Evolutionary conservation across 805 yeast genomes (phyloP).

Genomic region (Wickerhamomyces hampshirensis): DNA sequence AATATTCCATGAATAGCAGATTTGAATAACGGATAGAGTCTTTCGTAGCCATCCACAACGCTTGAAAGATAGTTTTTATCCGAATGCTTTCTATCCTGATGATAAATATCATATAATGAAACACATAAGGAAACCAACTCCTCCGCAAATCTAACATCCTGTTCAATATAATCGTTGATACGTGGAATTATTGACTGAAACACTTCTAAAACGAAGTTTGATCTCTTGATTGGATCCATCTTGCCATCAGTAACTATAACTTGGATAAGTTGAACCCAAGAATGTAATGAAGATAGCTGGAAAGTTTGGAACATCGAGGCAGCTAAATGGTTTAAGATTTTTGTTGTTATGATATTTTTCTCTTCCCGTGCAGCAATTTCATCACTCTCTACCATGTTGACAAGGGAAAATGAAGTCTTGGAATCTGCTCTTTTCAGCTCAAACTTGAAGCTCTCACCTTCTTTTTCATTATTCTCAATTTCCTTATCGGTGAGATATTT

Average conservation of each 20-base stretch:
- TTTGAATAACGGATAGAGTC: constrained; percentile 65
- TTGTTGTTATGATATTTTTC: constrained; percentile 24
- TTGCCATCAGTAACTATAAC: constrained; percentile 62
- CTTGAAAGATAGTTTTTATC: constrained; percentile 28
- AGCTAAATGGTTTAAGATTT: constrained; percentile 42
- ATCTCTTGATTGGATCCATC: constrained; percentile 39
- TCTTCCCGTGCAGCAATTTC: constrained; percentile 21
- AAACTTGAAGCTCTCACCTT: constrained; percentile 11
- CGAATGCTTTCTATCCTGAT: constrained; percentile 35
- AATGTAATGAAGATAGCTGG: constrained; percentile 61
- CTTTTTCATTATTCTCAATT: constrained; percentile 14
- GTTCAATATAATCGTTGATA: constrained; percentile 67
- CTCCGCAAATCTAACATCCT: constrained; percentile 62
- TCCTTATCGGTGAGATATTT: constrained; percentile 16
- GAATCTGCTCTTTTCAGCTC: constrained; percentile 16
- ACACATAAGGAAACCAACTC: constrained; percentile 76
- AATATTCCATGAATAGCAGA: constrained; percentile 71
- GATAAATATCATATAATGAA: constrained; percentile 59
- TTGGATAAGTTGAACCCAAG: constrained; percentile 82
- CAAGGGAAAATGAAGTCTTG: constrained; percentile 9
- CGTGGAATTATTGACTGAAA: constrained; percentile 74
- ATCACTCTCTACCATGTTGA: constrained; percentile 19
- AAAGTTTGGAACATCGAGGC: constrained; percentile 41
- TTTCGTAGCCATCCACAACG: constrained; percentile 40
- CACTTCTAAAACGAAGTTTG: constrained; percentile 67